A percentile compares a stretch with the other conserved stretches of the same genome.
phyloP scores from a whole-genome alignment of 1,284 basidiomycete species.

The Marasmius fiardii region DNA sequence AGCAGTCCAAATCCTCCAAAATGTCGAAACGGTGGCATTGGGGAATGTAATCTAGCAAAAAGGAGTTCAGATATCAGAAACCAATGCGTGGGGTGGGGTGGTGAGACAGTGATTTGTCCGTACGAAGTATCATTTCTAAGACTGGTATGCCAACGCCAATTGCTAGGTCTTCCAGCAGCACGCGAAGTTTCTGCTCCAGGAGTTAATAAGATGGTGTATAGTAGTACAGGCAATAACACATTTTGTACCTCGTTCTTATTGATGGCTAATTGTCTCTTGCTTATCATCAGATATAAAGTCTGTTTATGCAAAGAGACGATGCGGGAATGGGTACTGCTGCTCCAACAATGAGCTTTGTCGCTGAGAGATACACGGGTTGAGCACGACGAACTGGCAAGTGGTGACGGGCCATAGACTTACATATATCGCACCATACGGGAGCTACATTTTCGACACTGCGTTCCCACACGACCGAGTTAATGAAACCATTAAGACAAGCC shows the following conservation, averaged over 20 bases:
- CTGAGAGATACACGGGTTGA: constrained; percentile 20
- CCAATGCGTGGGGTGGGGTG: no score
- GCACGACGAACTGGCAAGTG: neutral
- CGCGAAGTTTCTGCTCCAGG: constrained; percentile 25
- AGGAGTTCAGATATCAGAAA: no score
- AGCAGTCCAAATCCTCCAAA: constrained; percentile 25
- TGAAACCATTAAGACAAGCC: constrained; percentile 24
- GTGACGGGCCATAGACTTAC: constrained; percentile 24
- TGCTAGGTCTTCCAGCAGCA: constrained; percentile 28
- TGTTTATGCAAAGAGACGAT: constrained; percentile 35
- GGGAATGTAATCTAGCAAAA: constrained; percentile 24
- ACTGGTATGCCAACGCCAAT: constrained; percentile 32
- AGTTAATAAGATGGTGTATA: neutral
- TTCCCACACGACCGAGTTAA: constrained; percentile 36
- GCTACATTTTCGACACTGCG: constrained; percentile 25
- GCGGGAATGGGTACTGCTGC: constrained; percentile 35
- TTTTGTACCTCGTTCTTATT: no score
- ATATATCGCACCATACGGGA: constrained; percentile 42
- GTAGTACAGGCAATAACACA: no score
- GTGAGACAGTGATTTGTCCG: constrained; percentile 12
- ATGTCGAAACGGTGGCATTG: constrained; percentile 32
- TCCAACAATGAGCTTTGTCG: constrained; percentile 30
- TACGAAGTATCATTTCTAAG: constrained; percentile 27
- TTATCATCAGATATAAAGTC: no score
- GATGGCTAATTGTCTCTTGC: no score